Conservation (phyloP, 805 yeast genomes). For the Blastobotrys parvus region DNA sequence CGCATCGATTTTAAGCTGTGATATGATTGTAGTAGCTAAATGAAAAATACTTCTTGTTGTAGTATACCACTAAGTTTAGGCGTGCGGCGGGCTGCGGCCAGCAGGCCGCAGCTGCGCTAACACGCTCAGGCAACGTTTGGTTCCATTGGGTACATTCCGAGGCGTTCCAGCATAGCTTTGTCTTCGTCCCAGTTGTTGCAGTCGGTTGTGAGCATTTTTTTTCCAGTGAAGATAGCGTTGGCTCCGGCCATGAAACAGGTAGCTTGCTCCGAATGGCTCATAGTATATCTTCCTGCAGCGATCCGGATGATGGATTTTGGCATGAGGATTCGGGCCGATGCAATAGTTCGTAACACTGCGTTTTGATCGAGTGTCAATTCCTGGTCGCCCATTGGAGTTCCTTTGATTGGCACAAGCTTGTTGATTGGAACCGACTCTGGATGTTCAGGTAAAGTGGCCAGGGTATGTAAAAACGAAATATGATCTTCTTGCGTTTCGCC, state of each 20-base stretch:
- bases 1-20: too few species aligned
- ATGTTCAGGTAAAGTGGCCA: conserved; percentile 60
- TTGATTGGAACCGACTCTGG: conserved; percentile 82
- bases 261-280: conserved; percentile 70
- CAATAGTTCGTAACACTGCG: conserved; percentile 56
- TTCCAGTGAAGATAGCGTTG: conserved; percentile 76
- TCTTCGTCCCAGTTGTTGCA: conserved; percentile 84
- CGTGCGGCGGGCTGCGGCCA: background rate
- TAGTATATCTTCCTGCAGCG: conserved; percentile 76
- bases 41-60: background rate
- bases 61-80: background rate
- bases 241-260: conserved; percentile 71
- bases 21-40: too few species aligned
- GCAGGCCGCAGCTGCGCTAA: background rate
- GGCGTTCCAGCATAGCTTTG: conserved; percentile 52
- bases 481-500: conserved; percentile 72
- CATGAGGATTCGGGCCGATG: conserved; percentile 70
- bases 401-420: conserved; percentile 67
- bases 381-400: conserved; percentile 59
- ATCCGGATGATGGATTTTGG: conserved; percentile 62
- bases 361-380: conserved; percentile 48
- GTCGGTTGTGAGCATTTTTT: conserved; percentile 72
- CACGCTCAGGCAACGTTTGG: conserved; percentile 14
- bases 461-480: conserved; percentile 55
- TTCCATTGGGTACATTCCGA: conserved; percentile 45